A percentile compares a stretch with the other conserved stretches of the same genome.
phyloP scores from a whole-genome alignment of 257 asterid species.

The Scutellaria baicalensis region DNA sequence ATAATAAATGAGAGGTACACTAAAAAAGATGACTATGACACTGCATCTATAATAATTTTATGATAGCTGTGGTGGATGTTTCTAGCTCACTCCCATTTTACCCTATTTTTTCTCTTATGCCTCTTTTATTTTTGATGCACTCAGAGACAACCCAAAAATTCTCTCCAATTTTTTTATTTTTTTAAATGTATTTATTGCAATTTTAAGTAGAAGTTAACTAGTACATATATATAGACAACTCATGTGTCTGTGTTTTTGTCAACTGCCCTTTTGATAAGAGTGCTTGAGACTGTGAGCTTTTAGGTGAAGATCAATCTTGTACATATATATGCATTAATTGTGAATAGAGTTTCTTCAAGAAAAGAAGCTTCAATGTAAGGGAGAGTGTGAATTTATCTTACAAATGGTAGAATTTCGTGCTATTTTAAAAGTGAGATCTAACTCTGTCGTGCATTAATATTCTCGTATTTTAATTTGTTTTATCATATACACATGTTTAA shows the following conservation, averaged over 20 bases:
- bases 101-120: slow-evolving; percentile 17
- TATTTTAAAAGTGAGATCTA: slow-evolving; percentile 6
- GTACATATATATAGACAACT: slow-evolving; percentile 16
- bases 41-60: slow-evolving; percentile 54
- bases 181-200: background rate
- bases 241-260: slow-evolving; percentile 17
- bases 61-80: slow-evolving; percentile 32
- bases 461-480: too few relatives aligned
- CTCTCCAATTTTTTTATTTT: background rate
- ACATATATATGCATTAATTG: background rate
- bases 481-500: background rate
- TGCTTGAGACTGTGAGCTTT: slow-evolving; percentile 15
- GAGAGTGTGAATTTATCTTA: background rate
- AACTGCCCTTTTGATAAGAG: slow-evolving; percentile 6
- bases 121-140: slow-evolving; percentile 13
- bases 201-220: slow-evolving; percentile 2
- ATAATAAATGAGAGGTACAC: slow-evolving; percentile 60
- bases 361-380: background rate
- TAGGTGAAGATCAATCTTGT: background rate
- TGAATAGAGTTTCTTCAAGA: background rate
- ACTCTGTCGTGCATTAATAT: background rate
- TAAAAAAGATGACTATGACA: slow-evolving; percentile 68
- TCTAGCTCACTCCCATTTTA: slow-evolving; percentile 1
- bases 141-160: slow-evolving; percentile 13
- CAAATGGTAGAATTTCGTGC: slow-evolving; percentile 10